A percentile compares a stretch with the other conserved stretches of the same genome.
Evolutionary conservation across 768 basidiomycete genomes (phyloP).

Genomic region (Termitomyces titanicus): DNA sequence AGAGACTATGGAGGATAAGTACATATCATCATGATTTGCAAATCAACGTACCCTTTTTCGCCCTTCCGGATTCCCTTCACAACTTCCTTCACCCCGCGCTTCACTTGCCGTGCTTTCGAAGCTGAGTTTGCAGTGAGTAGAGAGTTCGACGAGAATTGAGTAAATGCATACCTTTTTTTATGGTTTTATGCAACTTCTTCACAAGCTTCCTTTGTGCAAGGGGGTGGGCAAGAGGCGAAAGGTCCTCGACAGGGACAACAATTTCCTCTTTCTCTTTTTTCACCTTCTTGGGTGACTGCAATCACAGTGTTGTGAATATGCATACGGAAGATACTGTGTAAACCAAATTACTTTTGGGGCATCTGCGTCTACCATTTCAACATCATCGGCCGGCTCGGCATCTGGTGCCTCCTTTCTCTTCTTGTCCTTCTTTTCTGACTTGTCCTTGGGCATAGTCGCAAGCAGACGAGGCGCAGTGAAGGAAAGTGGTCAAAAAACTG

Average conservation of each 20-base stretch:
- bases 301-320: constrained; percentile 13
- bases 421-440: constrained; percentile 73
- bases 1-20: constrained; percentile 46
- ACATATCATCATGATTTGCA: neutral
- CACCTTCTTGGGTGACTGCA: constrained; percentile 51
- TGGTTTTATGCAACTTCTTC: constrained; percentile 92
- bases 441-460: constrained; percentile 62
- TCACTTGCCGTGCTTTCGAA: constrained; percentile 91
- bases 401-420: constrained; percentile 52
- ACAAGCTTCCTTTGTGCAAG: constrained; percentile 90
- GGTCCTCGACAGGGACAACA: constrained; percentile 68
- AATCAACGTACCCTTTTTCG: constrained; percentile 78
- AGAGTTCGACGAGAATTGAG: neutral
- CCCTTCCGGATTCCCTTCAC: constrained; percentile 97
- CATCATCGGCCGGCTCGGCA: constrained; percentile 39
- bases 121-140: constrained; percentile 42
- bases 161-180: constrained; percentile 74
- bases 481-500: constrained; percentile 11
- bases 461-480: neutral
- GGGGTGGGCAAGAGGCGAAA: constrained; percentile 93
- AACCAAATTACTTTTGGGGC: constrained; percentile 25
- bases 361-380: constrained; percentile 42
- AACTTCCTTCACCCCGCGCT: constrained; percentile 97
- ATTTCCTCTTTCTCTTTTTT: constrained; percentile 68
- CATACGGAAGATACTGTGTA: constrained; percentile 2